phyloP scores from a whole-genome alignment of 192 early-diverging fungal species.

The Dissophora ornata region DNA sequence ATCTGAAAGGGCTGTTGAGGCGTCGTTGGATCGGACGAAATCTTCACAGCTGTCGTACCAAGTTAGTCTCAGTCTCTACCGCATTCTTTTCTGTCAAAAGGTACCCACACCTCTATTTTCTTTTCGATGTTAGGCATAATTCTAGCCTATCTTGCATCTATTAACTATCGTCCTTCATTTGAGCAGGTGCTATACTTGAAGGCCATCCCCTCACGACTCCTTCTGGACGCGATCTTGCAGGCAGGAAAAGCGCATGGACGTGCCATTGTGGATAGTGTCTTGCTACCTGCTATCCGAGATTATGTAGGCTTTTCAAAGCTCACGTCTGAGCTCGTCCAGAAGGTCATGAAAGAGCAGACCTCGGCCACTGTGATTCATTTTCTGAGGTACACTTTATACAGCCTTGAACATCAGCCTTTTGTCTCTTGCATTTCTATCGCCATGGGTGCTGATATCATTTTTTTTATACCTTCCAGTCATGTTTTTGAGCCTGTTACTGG shows the following conservation, averaged over 20 bases:
- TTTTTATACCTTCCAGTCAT: neutral
- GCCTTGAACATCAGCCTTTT: too few species aligned
- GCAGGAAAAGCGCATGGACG: conserved; percentile 34
- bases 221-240: conserved; percentile 29
- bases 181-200: conserved; percentile 20
- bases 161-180: neutral
- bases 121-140: too few species aligned
- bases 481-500: conserved; percentile 4
- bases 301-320: conserved; percentile 12
- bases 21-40: neutral
- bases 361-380: conserved; percentile 31
- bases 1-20: neutral
- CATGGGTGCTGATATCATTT: neutral
- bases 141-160: too few species aligned
- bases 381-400: conserved; percentile 16
- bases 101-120: too few species aligned
- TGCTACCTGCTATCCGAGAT: conserved; percentile 21
- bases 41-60: conserved; percentile 16
- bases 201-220: conserved; percentile 38
- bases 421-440: neutral
- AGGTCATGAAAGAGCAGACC: conserved; percentile 34
- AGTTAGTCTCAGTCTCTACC: conserved; percentile 5
- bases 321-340: conserved; percentile 33
- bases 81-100: conserved; percentile 23
- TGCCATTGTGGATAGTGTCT: conserved; percentile 39